Evolutionary conservation across 176 grass and related monocot genomes (phyloP).

Genomic region (Eremochloa ophiuroides): DNA sequence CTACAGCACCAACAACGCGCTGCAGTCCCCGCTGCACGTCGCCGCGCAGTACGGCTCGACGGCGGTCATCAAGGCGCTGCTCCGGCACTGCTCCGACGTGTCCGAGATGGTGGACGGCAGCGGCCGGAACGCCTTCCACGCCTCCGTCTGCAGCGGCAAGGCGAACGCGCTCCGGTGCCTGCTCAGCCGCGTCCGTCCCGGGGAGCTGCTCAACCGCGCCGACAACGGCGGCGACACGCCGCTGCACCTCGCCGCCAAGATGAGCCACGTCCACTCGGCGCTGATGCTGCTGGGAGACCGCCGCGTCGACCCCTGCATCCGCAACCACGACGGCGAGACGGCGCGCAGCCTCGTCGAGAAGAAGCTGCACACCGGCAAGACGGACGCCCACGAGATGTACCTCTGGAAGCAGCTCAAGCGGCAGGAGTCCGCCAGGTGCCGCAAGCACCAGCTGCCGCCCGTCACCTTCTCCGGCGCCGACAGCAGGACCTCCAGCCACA

Average conservation of each 20-base stretch:
- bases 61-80: slow-evolving; percentile 25
- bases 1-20: slow-evolving; percentile 4
- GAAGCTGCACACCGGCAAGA: neutral
- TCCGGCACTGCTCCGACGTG: slow-evolving; percentile 33
- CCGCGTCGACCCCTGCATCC: slow-evolving; percentile 6
- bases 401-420: slow-evolving; percentile 29
- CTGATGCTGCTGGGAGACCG: slow-evolving; percentile 8
- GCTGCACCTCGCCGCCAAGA: slow-evolving; percentile 39
- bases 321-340: neutral
- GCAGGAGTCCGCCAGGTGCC: slow-evolving; percentile 8
- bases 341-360: slow-evolving; percentile 19
- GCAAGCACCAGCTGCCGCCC: slow-evolving; percentile 15
- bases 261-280: slow-evolving; percentile 15
- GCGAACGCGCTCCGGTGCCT: slow-evolving; percentile 33
- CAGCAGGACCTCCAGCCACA: neutral
- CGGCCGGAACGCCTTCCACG: slow-evolving; percentile 43
- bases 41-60: slow-evolving; percentile 34
- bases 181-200: slow-evolving; percentile 2
- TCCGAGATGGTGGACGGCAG: slow-evolving; percentile 28
- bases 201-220: slow-evolving; percentile 39
- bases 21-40: slow-evolving; percentile 30
- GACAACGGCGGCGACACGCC: slow-evolving; percentile 33
- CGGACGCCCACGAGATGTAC: slow-evolving; percentile 24
- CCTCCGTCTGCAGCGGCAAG: slow-evolving; percentile 23
- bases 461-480: neutral